These are phyloP conservation scores for Marasmius sp. DNA, from an alignment of 1,284 basidiomycete genomes.

Conservation along the genomic window DNA sequence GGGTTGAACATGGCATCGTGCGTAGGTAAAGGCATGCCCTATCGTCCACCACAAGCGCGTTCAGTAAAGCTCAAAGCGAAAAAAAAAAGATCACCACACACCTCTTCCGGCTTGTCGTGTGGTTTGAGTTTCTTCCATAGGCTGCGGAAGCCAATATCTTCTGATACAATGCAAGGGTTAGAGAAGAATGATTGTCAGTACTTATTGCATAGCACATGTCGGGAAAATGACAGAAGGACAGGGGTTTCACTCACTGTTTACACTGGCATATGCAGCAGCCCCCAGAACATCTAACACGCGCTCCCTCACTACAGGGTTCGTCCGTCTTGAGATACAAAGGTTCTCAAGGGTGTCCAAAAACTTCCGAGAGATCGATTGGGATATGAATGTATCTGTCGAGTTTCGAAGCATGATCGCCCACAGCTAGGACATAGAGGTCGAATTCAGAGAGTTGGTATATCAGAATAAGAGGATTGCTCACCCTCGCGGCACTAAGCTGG, in stretches of 20 bases:
- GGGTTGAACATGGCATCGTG: constrained; percentile 78
- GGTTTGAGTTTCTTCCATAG: constrained; percentile 73
- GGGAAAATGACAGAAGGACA: background rate
- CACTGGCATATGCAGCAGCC: constrained; percentile 66
- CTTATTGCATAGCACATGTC: too few species aligned
- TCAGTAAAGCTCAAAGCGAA: background rate
- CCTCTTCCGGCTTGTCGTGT: constrained; percentile 68
- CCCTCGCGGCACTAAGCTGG: constrained; percentile 70
- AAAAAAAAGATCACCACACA: constrained; percentile 20
- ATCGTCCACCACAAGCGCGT: background rate
- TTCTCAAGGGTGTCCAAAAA: constrained; percentile 76
- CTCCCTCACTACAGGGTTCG: constrained; percentile 72
- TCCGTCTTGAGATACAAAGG: constrained; percentile 47
- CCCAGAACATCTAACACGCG: constrained; percentile 70
- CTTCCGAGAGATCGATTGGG: constrained; percentile 68
- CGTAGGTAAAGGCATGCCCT: constrained; percentile 70
- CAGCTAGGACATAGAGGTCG: constrained; percentile 40
- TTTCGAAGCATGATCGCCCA: constrained; percentile 85
- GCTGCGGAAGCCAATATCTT: constrained; percentile 54
- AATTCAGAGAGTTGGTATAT: constrained; percentile 1
- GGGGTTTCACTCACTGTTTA: constrained; percentile 34
- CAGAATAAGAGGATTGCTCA: constrained; percentile 33
- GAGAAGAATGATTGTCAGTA: too few species aligned
- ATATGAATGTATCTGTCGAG: constrained; percentile 61
- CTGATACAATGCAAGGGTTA: constrained; percentile 17